Base-by-base conservation (phyloP, 768 basidiomycete species). In the Trametes cingulata region DNA sequence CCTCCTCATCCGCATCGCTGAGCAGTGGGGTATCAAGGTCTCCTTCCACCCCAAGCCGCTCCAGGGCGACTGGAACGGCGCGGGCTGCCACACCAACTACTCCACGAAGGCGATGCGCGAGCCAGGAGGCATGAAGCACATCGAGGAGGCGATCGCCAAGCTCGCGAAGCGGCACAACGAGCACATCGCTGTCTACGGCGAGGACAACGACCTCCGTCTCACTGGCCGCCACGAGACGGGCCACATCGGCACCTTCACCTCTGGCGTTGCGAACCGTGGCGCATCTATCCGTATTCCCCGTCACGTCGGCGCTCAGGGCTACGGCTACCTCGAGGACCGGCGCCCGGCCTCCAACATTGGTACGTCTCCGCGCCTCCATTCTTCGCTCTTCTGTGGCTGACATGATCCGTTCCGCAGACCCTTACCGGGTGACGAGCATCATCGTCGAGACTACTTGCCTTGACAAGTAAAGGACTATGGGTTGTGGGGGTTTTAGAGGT, bases 1-100 rank as follows among this genome's bases (percentile, higher is more conserved):
- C 82, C 90, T 99, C 67, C 88, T 98, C 69, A 75, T 93, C 72
- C 91, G 97, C 67, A 88, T 97, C 67, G 95, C 96, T 66, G 97
- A 98, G 77, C 95, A 98, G 77, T 97, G 95, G 94, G 91, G 87
- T 63, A 75, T 95, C 78, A 95, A 94, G 76, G 95, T 98, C 64
- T 97, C 97, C 65, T 95, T 98, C 95, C 97, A 99, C 83, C 97
- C 97, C 73, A 99, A 99, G 76, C 95, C 95, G 62, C 89, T 98
- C 70, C 72, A 78, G 65, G 97, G 97, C 65, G 97, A 99, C 75
- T 99, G 97, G 97, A 99, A 99, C 77, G 97, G 97, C 71, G 97
- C 97, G 65, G 97, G 97, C 55, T 93, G 91, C 82, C 96, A 98
- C 85, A 91, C 90, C 80, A 99, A 98, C 87, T 98, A 84, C 84